Conservation (phyloP, 805 yeast species). For the Kockiozyma suomiensis region DNA sequence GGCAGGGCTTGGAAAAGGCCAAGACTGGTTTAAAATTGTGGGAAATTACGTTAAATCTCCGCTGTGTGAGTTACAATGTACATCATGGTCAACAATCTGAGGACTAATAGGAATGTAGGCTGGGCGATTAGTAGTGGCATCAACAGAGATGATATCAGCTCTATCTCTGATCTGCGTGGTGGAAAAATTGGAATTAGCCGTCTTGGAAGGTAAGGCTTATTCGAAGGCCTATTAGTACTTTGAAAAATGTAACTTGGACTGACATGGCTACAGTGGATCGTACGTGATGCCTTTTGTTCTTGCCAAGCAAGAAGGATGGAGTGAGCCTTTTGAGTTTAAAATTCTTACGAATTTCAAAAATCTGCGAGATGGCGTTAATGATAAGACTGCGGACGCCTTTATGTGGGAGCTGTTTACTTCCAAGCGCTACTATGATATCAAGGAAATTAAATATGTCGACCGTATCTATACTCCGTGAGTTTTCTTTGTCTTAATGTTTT, state of each 20-base stretch:
- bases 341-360: constrained; percentile 69
- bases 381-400: constrained; percentile 69
- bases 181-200: constrained; percentile 76
- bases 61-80: constrained; percentile 57
- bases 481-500: background rate
- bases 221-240: no score
- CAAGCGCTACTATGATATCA: constrained; percentile 76
- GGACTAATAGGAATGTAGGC: constrained; percentile 14
- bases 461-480: constrained; percentile 77
- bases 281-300: constrained; percentile 88
- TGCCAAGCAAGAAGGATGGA: constrained; percentile 62
- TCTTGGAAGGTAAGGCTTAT: constrained; percentile 66
- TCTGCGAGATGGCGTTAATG: constrained; percentile 78
- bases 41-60: constrained; percentile 89
- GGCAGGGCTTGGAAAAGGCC: constrained; percentile 76
- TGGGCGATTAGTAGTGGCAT: constrained; percentile 89
- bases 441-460: constrained; percentile 81
- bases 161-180: constrained; percentile 58
- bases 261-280: constrained; percentile 68
- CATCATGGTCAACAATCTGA: no score
- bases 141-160: constrained; percentile 57
- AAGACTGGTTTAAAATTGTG: constrained; percentile 61
- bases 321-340: constrained; percentile 47
- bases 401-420: constrained; percentile 97
- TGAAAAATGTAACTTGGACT: no score